These are phyloP conservation scores for Neurospora sp. DNA, from an alignment of 2,329 filamentous ascomycete genomes.

Conservation along the genomic window DNA sequence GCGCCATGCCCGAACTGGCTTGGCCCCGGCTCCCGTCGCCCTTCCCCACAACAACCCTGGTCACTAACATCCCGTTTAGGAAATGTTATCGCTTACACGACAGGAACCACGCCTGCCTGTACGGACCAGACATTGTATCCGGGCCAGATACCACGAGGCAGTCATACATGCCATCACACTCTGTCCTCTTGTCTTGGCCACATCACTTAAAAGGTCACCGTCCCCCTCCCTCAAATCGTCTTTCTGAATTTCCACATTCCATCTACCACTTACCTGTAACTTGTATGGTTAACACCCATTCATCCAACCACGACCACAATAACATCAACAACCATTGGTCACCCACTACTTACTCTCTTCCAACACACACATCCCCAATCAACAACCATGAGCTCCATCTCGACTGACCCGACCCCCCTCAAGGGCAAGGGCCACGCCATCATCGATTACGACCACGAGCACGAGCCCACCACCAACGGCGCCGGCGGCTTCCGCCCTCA, in stretches of 20 bases:
- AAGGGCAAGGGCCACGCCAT: neutral
- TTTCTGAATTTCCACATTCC: neutral
- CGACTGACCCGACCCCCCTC: neutral
- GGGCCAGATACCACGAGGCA: neutral
- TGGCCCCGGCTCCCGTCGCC: too few relatives aligned
- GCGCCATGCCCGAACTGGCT: too few relatives aligned
- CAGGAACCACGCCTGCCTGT: neutral
- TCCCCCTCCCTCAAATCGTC: neutral
- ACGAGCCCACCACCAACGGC: neutral
- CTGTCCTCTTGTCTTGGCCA: neutral
- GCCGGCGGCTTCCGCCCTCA: slow-evolving; percentile 37
- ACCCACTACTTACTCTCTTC: too few relatives aligned
- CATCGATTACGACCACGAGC: neutral
- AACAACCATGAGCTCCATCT: neutral
- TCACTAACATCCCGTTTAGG: neutral
- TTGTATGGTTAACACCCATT: neutral
- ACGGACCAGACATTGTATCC: neutral
- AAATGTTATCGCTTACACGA: neutral
- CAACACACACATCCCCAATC: too few relatives aligned
- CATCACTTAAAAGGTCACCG: neutral
- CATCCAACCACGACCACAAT: neutral
- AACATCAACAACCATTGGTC: neutral
- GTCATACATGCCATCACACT: neutral
- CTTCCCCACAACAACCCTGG: neutral
- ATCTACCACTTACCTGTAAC: neutral